Evolutionary conservation across 1,284 basidiomycete species (phyloP).

Genomic region (Tilletia walkeri): DNA sequence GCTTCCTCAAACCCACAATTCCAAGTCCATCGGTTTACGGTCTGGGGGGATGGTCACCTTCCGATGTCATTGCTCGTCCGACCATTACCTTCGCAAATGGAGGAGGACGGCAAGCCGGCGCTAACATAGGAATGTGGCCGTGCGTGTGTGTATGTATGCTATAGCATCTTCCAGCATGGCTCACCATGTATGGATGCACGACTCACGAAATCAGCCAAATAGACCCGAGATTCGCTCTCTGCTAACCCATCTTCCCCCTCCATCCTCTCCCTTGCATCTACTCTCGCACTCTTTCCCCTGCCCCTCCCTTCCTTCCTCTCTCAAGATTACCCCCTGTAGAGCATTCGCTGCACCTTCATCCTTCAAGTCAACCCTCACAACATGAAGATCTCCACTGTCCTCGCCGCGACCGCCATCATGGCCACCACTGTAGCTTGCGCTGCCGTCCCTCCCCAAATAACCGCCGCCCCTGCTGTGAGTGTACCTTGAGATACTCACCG

Average conservation of each 20-base stretch:
- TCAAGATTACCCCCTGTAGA: background rate
- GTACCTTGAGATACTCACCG: background rate
- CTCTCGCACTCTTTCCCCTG: background rate
- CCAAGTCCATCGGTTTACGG: background rate
- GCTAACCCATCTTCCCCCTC: background rate
- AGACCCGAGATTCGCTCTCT: no score
- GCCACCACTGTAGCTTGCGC: background rate
- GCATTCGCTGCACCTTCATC: background rate
- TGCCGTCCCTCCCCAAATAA: background rate
- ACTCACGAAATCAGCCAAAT: no score
- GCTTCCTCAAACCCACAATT: background rate
- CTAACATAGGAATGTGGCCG: no score
- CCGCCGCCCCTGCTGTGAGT: slow-evolving; percentile 1
- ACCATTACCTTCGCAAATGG: no score
- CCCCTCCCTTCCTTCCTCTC: background rate
- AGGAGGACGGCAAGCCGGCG: no score
- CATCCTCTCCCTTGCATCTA: background rate
- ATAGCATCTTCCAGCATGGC: no score
- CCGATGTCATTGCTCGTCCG: no score
- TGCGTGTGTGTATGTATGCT: no score
- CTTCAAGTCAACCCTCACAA: background rate
- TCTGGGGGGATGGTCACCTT: no score
- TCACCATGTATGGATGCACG: no score
- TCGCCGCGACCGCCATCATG: background rate
- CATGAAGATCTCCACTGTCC: background rate